These are phyloP conservation scores for Apophysomyces sp. DNA, from an alignment of 371 early-diverging fungal genomes.

Conservation along the genomic window DNA sequence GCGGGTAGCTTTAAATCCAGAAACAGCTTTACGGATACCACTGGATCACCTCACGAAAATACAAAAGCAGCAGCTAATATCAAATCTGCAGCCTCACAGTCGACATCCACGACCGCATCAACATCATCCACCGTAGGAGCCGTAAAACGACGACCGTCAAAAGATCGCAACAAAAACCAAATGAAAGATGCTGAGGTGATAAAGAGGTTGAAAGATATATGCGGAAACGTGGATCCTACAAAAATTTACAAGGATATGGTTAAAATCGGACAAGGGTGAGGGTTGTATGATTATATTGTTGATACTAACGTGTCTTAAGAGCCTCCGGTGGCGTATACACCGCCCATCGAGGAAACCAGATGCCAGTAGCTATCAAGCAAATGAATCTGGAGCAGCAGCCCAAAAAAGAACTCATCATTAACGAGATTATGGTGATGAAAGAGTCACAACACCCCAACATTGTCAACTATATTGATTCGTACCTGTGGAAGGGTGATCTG, in stretches of 20 bases:
- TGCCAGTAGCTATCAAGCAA: conserved; percentile 91
- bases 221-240: conserved; percentile 86
- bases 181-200: conserved; percentile 72
- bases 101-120: neutral
- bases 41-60: neutral
- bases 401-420: conserved; percentile 95
- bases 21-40: neutral
- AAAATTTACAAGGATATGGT: conserved; percentile 74
- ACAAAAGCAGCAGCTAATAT: neutral
- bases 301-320: conserved; percentile 32
- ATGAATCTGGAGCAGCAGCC: conserved; percentile 96
- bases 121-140: conserved; percentile 13
- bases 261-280: conserved; percentile 94
- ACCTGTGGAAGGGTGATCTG: conserved; percentile 82
- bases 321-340: conserved; percentile 94
- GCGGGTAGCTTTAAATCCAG: neutral
- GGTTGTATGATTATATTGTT: neutral
- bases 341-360: conserved; percentile 67
- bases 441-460: conserved; percentile 88
- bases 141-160: conserved; percentile 27
- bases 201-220: conserved; percentile 77
- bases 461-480: conserved; percentile 96
- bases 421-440: conserved; percentile 95
- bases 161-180: conserved; percentile 31
- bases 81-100: neutral